A percentile compares a stretch with the other conserved stretches of the same genome.
Conservation (phyloP, 345 rosid species). For the Brassica rapa region DNA sequence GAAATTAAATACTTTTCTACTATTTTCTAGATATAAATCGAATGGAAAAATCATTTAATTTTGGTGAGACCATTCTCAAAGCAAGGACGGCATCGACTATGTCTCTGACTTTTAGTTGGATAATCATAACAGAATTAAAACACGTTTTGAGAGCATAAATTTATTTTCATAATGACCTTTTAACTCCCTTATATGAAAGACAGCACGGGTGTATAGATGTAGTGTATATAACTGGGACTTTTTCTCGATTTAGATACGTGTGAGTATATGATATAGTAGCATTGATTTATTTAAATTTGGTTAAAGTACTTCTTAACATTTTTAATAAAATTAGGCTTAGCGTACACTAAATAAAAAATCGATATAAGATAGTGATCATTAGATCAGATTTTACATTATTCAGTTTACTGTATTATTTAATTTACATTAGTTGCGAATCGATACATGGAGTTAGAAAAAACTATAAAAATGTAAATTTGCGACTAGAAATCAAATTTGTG, state of each 20-base stretch:
- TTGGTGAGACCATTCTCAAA: background rate
- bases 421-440: background rate
- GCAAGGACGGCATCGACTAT: slow-evolving; percentile 9
- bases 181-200: background rate
- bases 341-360: background rate
- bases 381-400: background rate
- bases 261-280: background rate
- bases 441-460: background rate
- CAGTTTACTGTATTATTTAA: background rate
- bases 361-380: background rate
- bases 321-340: background rate
- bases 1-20: background rate
- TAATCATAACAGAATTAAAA: background rate
- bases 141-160: slow-evolving; percentile 3
- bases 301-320: background rate
- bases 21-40: background rate
- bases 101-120: slow-evolving; percentile 1
- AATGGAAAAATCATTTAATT: background rate
- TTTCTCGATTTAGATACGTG: background rate
- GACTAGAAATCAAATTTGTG: background rate
- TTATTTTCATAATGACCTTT: background rate
- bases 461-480: background rate
- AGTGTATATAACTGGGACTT: background rate
- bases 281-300: background rate
- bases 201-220: background rate